These are phyloP conservation scores for Mycena sp. DNA, from an alignment of 1,284 basidiomycete genomes.

Conservation along the genomic window DNA sequence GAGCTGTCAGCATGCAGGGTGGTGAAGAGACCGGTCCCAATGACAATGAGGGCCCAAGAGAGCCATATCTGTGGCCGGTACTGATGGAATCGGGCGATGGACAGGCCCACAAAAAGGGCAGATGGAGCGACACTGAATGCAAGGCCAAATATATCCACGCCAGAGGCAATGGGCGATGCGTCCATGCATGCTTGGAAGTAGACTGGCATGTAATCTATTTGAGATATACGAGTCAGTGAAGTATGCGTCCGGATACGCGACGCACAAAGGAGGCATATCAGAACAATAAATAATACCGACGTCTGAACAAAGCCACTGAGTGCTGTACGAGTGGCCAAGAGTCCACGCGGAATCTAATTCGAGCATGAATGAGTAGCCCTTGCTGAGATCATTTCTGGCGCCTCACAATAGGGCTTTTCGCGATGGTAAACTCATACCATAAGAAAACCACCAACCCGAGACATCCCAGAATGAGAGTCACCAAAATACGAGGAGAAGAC, in stretches of 20 bases:
- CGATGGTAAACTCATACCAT: constrained; percentile 36
- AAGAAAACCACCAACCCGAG: constrained; percentile 44
- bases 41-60: constrained; percentile 16
- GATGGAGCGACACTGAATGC: constrained; percentile 42
- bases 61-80: constrained; percentile 22
- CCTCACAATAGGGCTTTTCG: constrained; percentile 37
- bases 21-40: constrained; percentile 16
- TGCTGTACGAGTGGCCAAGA: constrained; percentile 27
- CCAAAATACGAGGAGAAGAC: constrained; percentile 49
- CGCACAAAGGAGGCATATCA: constrained; percentile 14
- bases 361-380: not conserved
- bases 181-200: constrained; percentile 56
- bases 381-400: not conserved
- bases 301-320: constrained; percentile 28
- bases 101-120: constrained; percentile 41
- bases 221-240: not conserved
- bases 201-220: constrained; percentile 35
- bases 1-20: constrained; percentile 12
- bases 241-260: not conserved
- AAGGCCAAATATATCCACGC: constrained; percentile 50
- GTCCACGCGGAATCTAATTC: constrained; percentile 4
- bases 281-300: not conserved
- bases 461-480: constrained; percentile 51
- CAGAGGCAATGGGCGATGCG: constrained; percentile 50
- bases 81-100: constrained; percentile 4